These are phyloP conservation scores for Crithidia brevicula DNA, from an alignment of 208 protist species.

Conservation along the genomic window DNA sequence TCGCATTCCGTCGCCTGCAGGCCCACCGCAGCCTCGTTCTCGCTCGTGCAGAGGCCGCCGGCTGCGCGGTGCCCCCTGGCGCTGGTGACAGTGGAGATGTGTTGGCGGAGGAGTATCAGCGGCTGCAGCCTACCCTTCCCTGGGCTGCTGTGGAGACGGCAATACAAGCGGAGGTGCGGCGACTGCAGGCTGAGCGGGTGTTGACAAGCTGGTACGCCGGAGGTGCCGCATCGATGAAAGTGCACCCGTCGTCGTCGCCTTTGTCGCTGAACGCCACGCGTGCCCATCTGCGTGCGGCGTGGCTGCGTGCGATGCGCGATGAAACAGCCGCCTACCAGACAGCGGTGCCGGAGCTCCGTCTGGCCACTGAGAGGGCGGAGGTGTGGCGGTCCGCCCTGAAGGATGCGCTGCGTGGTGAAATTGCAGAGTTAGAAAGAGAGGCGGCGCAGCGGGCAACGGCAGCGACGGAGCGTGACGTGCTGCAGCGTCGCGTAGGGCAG, in stretches of 20 bases:
- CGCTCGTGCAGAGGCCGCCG: not conserved
- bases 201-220: not conserved
- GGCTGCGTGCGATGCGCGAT: conserved; percentile 3
- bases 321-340: conserved; percentile 20
- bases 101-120: conserved; percentile 22
- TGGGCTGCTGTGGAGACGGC: conserved; percentile 1
- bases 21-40: conserved; percentile 13
- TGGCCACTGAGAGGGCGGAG: conserved; percentile 10
- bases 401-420: conserved; percentile 19
- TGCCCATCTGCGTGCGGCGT: conserved; percentile 14
- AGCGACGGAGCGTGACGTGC: conserved; percentile 23
- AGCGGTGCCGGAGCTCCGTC: conserved; percentile 15
- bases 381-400: conserved; percentile 18
- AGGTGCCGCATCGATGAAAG: not conserved
- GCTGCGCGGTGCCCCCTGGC: conserved; percentile 10
- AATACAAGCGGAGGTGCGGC: conserved; percentile 22
- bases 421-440: conserved; percentile 26
- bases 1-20: conserved; percentile 22
- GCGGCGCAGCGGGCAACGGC: conserved; percentile 1
- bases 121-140: conserved; percentile 10
- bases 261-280: not conserved
- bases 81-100: too few species aligned
- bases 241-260: not conserved
- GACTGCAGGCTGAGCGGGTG: conserved; percentile 13
- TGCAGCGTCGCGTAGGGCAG: conserved; percentile 23